Percentiles rank a stretch among this genome's conserved stretches.
phyloP scores from a whole-genome alignment of 805 yeast species.

The Kodamaea restingae region DNA sequence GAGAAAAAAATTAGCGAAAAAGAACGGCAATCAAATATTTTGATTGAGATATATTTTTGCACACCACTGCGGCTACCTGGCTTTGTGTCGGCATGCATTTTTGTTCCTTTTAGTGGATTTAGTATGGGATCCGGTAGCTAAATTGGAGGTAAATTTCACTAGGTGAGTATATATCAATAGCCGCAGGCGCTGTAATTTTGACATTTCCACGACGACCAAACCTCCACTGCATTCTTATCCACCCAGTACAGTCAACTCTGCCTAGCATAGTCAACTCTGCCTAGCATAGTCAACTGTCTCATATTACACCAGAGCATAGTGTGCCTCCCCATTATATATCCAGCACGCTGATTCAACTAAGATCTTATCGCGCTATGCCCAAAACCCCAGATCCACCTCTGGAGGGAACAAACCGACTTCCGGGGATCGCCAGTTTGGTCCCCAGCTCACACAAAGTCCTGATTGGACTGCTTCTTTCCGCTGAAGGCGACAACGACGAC shows the following conservation, averaged over 20 bases:
- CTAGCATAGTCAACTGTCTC: no score
- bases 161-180: not conserved
- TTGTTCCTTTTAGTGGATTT: conserved; percentile 8
- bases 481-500: not conserved
- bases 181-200: no score
- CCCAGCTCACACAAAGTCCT: not conserved
- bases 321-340: not conserved
- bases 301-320: no score
- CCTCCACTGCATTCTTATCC: not conserved
- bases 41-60: conserved; percentile 1
- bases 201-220: not conserved
- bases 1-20: conserved; percentile 2
- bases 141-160: conserved; percentile 7
- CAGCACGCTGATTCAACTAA: conserved; percentile 6
- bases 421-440: conserved; percentile 1
- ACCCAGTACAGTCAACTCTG: no score
- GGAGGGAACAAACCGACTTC: conserved; percentile 4
- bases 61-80: conserved; percentile 4
- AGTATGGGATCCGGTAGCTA: conserved; percentile 9
- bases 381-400: conserved; percentile 6
- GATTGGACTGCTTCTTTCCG: conserved; percentile 1
- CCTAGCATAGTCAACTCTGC: no score
- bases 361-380: conserved; percentile 6
- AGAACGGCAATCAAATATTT: conserved; percentile 2
- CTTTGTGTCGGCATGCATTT: not conserved